A percentile compares a stretch with the other conserved stretches of the same genome.
Evolutionary conservation across 371 early-diverging fungal species (phyloP).

Genomic region (Entomophthora muscae): DNA sequence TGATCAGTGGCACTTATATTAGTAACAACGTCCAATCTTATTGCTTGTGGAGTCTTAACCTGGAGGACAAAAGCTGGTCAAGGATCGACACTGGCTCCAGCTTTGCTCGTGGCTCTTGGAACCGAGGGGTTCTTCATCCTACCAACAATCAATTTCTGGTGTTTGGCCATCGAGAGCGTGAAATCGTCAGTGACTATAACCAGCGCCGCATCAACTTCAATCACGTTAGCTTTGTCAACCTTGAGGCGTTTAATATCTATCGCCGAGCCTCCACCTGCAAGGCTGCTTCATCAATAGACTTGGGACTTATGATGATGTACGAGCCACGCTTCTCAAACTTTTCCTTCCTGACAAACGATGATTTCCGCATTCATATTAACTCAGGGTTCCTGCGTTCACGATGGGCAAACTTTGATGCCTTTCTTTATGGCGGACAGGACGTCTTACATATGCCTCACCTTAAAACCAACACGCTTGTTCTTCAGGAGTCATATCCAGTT

Average conservation of each 20-base stretch:
- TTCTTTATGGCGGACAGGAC: slow-evolving; percentile 19
- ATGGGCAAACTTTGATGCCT: slow-evolving; percentile 42
- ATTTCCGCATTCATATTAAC: slow-evolving; percentile 36
- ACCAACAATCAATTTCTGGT: slow-evolving; percentile 37
- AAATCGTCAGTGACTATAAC: slow-evolving; percentile 51
- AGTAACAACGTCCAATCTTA: slow-evolving; percentile 42
- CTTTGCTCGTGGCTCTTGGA: slow-evolving; percentile 56
- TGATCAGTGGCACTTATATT: slow-evolving; percentile 56
- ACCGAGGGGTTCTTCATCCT: slow-evolving; percentile 44
- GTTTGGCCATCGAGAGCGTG: slow-evolving; percentile 50
- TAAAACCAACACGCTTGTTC: slow-evolving; percentile 18
- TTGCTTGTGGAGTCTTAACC: slow-evolving; percentile 54
- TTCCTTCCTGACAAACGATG: background rate
- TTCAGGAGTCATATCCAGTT: slow-evolving; percentile 32
- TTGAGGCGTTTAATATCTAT: slow-evolving; percentile 58
- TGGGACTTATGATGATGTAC: slow-evolving; percentile 1
- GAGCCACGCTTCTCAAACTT: slow-evolving; percentile 3
- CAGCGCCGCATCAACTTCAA: slow-evolving; percentile 57
- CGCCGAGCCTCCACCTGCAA: slow-evolving; percentile 18
- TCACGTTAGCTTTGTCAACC: slow-evolving; percentile 44
- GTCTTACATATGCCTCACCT: slow-evolving; percentile 17
- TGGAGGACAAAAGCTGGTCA: slow-evolving; percentile 41
- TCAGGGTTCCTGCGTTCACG: slow-evolving; percentile 38
- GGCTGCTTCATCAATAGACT: background rate
- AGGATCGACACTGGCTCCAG: slow-evolving; percentile 45